Conservation (phyloP, 495 filamentous ascomycete genomes). For the Aspergillus bertholletiae region DNA sequence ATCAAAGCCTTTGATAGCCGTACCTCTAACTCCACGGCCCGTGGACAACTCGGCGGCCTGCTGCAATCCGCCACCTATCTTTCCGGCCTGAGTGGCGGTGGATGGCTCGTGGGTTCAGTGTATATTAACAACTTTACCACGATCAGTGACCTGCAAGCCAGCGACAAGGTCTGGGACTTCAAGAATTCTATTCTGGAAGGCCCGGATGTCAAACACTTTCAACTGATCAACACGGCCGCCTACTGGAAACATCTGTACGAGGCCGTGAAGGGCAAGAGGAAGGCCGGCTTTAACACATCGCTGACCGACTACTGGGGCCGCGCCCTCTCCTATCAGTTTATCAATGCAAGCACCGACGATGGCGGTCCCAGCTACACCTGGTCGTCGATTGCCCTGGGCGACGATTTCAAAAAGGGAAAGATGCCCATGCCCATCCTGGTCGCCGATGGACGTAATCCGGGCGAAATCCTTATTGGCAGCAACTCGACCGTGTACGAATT, state of each 20-base stretch:
- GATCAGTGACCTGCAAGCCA: slow-evolving; percentile 57
- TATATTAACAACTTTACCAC: slow-evolving; percentile 84
- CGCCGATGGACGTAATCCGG: slow-evolving; percentile 67
- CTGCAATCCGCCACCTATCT: slow-evolving; percentile 81
- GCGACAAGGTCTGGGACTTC: slow-evolving; percentile 65
- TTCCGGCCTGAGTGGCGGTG: slow-evolving; percentile 78
- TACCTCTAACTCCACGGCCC: slow-evolving; percentile 56
- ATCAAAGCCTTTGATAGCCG: slow-evolving; percentile 77
- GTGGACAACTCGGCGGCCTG: slow-evolving; percentile 74
- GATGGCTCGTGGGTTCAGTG: slow-evolving; percentile 88
- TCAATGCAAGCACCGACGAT: slow-evolving; percentile 57
- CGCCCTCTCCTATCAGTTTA: slow-evolving; percentile 75
- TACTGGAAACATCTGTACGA: slow-evolving; percentile 66
- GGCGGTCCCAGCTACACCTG: slow-evolving; percentile 79
- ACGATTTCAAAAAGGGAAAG: slow-evolving; percentile 59
- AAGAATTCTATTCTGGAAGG: slow-evolving; percentile 68
- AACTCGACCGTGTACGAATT: slow-evolving; percentile 84
- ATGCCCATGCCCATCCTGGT: slow-evolving; percentile 80
- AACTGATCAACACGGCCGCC: slow-evolving; percentile 41
- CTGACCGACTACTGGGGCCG: slow-evolving; percentile 83
- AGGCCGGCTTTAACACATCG: slow-evolving; percentile 69
- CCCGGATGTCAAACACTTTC: slow-evolving; percentile 44
- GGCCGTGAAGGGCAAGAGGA: slow-evolving; percentile 58
- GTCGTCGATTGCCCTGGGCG: slow-evolving; percentile 72
- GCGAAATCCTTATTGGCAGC: slow-evolving; percentile 56